phyloP scores from a whole-genome alignment of 768 basidiomycete genomes.

The Mycena chlorophos region DNA sequence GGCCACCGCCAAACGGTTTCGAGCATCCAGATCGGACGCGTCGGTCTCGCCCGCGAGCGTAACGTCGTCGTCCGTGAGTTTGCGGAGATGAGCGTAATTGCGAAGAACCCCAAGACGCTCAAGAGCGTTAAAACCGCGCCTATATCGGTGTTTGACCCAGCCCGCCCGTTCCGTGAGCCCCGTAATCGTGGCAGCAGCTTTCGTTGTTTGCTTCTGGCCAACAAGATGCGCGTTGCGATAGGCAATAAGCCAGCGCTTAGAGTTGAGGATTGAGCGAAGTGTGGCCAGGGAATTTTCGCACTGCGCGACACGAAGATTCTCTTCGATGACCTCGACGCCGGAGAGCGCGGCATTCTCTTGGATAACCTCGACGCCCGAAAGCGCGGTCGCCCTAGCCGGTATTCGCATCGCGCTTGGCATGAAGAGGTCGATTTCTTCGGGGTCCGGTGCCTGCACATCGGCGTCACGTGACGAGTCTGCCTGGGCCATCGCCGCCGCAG shows the following conservation, averaged over 20 bases:
- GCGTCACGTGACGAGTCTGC: background rate
- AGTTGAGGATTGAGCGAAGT: conserved; percentile 1
- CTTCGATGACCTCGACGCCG: background rate
- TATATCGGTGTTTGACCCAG: background rate
- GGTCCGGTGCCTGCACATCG: background rate
- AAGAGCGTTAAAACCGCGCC: background rate
- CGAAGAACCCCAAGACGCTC: background rate
- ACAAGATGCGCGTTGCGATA: background rate
- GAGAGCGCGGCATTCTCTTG: background rate
- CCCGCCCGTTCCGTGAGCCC: background rate
- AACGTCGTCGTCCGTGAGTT: conserved; percentile 2
- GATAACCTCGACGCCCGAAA: background rate
- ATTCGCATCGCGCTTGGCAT: background rate
- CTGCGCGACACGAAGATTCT: background rate
- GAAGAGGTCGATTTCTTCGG: background rate
- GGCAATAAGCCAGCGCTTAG: conserved; percentile 3
- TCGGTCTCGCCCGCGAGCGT: background rate
- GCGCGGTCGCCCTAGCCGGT: too few relatives aligned
- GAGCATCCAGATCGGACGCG: conserved; percentile 1
- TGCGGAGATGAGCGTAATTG: background rate
- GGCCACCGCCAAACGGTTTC: background rate
- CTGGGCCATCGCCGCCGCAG: background rate
- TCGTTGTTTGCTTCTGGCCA: background rate
- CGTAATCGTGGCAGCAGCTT: background rate
- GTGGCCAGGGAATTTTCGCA: background rate